A percentile compares a stretch with the other conserved stretches of the same genome.
phyloP scores from a whole-genome alignment of 139 green algal genomes.

The Nannochloris sp. region DNA sequence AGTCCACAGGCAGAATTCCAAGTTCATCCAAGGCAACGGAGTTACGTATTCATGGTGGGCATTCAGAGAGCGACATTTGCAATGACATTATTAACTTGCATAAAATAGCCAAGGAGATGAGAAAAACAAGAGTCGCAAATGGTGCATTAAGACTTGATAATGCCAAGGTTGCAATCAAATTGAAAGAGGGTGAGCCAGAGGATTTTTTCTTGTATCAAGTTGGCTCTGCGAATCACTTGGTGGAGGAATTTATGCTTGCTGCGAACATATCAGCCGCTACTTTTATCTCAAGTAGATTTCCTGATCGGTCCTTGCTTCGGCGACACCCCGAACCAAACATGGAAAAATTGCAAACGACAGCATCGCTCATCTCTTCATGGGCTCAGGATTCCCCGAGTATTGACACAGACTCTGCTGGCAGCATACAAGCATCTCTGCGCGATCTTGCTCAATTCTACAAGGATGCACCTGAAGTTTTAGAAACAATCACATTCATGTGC shows the following conservation, averaged over 20 bases:
- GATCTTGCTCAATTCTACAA: conserved; percentile 13
- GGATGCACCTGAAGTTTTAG: conserved; percentile 2
- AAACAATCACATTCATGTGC: conserved; percentile 59
- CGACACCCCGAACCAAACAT: conserved; percentile 50
- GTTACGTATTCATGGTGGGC: conserved; percentile 29
- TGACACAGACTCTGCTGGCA: conserved; percentile 37
- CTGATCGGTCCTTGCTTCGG: conserved; percentile 58
- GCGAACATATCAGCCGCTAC: conserved; percentile 81
- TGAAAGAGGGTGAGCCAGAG: conserved; percentile 62
- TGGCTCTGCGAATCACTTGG: conserved; percentile 75
- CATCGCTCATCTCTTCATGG: conserved; percentile 17
- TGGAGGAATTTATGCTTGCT: conserved; percentile 98
- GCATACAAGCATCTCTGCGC: conserved; percentile 37
- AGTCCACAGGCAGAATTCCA: too few species aligned
- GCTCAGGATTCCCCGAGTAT: conserved; percentile 30
- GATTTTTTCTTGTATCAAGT: conserved; percentile 39
- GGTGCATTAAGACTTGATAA: conserved; percentile 77
- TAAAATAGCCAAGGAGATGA: conserved; percentile 46
- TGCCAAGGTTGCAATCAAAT: conserved; percentile 49
- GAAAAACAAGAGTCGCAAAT: conserved; percentile 28
- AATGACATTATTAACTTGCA: conserved; percentile 58
- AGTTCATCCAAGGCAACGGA: background rate
- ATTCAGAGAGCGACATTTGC: conserved; percentile 59
- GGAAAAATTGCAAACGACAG: conserved; percentile 52
- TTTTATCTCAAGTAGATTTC: conserved; percentile 60